phyloP scores from a whole-genome alignment of 163 green algal genomes.

The Volvox carteri region DNA sequence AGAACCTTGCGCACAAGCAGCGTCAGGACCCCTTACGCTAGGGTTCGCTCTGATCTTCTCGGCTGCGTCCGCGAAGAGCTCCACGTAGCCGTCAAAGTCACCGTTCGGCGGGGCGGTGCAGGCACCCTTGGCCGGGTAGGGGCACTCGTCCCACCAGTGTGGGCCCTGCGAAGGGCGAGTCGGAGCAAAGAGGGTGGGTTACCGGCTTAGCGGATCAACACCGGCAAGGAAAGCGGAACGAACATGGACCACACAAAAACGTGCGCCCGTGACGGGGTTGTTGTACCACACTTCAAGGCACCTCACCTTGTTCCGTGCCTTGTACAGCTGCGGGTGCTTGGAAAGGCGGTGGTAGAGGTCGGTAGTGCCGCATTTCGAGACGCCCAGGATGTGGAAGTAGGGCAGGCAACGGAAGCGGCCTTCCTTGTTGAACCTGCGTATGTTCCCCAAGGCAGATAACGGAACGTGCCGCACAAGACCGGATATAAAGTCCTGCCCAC shows the following conservation, averaged over 20 bases:
- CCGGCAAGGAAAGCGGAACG: too few species aligned
- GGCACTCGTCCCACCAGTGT: conserved; percentile 78
- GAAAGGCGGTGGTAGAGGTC: conserved; percentile 78
- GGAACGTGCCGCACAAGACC: too few species aligned
- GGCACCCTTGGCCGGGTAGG: conserved; percentile 53
- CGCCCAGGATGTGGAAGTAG: conserved; percentile 79
- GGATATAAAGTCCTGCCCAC: too few species aligned
- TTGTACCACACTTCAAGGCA: too few species aligned
- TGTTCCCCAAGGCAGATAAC: too few species aligned
- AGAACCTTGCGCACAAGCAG: too few species aligned
- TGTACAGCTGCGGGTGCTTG: conserved; percentile 69
- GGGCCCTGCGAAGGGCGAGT: conserved; percentile 58
- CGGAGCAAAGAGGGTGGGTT: too few species aligned
- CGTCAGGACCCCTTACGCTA: not conserved
- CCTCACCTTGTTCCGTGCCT: conserved; percentile 71
- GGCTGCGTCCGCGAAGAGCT: conserved; percentile 64
- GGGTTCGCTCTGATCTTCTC: conserved; percentile 1
- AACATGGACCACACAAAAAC: too few species aligned
- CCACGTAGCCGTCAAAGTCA: conserved; percentile 74
- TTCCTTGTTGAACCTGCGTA: not conserved
- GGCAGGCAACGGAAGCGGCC: conserved; percentile 65
- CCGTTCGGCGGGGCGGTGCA: conserved; percentile 70
- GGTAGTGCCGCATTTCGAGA: conserved; percentile 82
- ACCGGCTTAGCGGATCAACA: not conserved
- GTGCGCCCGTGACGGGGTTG: too few species aligned